A percentile compares a stretch with the other conserved stretches of the same genome.
Conservation (phyloP, 2,329 filamentous ascomycete genomes). For the Grosmannia clavigera region DNA sequence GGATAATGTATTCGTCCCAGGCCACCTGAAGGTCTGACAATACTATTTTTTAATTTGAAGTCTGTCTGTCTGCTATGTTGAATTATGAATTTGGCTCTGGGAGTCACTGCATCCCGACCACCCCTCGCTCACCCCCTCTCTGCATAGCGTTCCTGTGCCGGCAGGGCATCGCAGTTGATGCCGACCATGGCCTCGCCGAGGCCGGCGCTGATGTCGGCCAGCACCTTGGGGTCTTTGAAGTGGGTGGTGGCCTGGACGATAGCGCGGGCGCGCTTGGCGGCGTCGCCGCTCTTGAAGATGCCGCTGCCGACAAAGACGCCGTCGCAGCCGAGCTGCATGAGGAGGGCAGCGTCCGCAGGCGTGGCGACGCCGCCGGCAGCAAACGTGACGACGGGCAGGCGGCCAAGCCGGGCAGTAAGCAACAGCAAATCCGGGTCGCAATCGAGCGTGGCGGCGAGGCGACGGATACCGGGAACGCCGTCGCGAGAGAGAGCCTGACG, state of each 20-base stretch:
- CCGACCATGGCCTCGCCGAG: conserved; percentile 98
- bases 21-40: too few relatives aligned
- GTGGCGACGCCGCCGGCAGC: conserved; percentile 99
- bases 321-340: conserved; percentile 99
- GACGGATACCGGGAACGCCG: conserved; percentile 43
- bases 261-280: conserved; percentile 78
- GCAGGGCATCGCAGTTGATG: conserved; percentile 38
- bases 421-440: conserved; percentile 67
- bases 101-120: too few relatives aligned
- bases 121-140: neutral
- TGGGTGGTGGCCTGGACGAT: conserved; percentile 93
- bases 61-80: neutral
- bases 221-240: conserved; percentile 69
- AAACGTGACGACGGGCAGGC: conserved; percentile 94
- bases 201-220: conserved; percentile 78
- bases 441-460: conserved; percentile 70
- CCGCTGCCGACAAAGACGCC: conserved; percentile 94
- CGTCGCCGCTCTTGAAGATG: conserved; percentile 94
- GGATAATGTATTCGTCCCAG: too few relatives aligned
- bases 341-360: conserved; percentile 82
- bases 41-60: too few relatives aligned
- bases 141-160: neutral
- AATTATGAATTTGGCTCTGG: neutral
- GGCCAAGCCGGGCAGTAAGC: conserved; percentile 75
- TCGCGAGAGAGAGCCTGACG: conserved; percentile 55